Conservation (phyloP, 495 filamentous ascomycete genomes). For the Penicillium lividum region DNA sequence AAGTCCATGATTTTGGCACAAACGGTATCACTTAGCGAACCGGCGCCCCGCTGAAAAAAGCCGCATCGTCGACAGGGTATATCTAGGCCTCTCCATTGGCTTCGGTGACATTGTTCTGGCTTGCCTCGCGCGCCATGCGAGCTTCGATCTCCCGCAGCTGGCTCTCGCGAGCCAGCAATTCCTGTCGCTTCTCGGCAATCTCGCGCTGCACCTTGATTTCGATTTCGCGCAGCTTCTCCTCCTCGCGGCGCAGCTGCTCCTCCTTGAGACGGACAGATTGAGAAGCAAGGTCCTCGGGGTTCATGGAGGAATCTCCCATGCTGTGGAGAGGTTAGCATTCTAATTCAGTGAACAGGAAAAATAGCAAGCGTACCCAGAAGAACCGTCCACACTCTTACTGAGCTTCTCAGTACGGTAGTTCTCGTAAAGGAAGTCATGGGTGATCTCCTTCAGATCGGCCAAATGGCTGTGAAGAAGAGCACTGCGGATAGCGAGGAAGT, state of each 20-base stretch:
- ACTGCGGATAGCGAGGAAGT: slow-evolving; percentile 96
- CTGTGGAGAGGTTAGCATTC: slow-evolving; percentile 38
- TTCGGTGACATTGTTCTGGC: slow-evolving; percentile 43
- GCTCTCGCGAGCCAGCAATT: slow-evolving; percentile 94
- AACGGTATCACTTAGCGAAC: slow-evolving; percentile 42
- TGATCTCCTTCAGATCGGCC: slow-evolving; percentile 98
- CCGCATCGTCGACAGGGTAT: slow-evolving; percentile 35
- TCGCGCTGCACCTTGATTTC: slow-evolving; percentile 99
- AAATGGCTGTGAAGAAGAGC: slow-evolving; percentile 96
- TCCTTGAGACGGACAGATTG: slow-evolving; percentile 99
- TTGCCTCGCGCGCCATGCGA: slow-evolving; percentile 71
- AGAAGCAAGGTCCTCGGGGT: slow-evolving; percentile 93
- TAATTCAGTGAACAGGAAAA: not conserved
- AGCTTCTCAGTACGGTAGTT: slow-evolving; percentile 99
- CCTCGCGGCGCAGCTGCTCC: slow-evolving; percentile 96
- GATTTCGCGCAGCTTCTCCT: slow-evolving; percentile 99
- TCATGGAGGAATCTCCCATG: slow-evolving; percentile 79
- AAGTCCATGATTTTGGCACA: slow-evolving; percentile 46
- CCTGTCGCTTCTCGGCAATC: slow-evolving; percentile 99
- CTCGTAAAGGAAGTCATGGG: slow-evolving; percentile 98
- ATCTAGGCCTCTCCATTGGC: slow-evolving; percentile 50
- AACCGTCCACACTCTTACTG: slow-evolving; percentile 96
- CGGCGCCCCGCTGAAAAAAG: slow-evolving; percentile 34
- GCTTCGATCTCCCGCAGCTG: slow-evolving; percentile 95
- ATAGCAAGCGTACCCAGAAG: slow-evolving; percentile 69